Evolutionary conservation across 495 filamentous ascomycete species (phyloP).

Genomic region (Aspergillus kassunensis): DNA sequence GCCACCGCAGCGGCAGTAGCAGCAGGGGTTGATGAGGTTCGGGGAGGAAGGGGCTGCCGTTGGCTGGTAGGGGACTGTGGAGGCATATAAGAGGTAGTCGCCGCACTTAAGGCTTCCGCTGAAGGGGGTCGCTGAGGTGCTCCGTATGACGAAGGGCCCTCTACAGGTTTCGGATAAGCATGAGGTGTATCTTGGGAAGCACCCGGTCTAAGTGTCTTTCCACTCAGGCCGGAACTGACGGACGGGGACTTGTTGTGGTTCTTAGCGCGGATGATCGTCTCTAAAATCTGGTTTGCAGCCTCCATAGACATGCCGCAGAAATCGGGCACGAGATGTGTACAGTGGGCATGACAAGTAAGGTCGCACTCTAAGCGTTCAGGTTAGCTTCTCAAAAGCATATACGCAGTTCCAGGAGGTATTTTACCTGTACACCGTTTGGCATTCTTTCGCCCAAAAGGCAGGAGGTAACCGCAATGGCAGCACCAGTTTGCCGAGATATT

Average conservation of each 20-base stretch:
- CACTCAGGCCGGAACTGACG: constrained; percentile 54
- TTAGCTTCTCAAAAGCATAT: background rate
- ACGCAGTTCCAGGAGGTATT: background rate
- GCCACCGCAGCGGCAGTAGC: constrained; percentile 34
- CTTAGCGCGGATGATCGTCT: constrained; percentile 42
- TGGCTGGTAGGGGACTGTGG: constrained; percentile 41
- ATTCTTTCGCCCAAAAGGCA: constrained; percentile 95
- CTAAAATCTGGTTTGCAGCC: constrained; percentile 86
- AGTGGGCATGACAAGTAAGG: constrained; percentile 86
- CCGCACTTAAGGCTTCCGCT: constrained; percentile 44
- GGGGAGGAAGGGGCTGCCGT: constrained; percentile 34
- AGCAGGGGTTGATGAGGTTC: constrained; percentile 30
- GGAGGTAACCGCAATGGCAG: constrained; percentile 96
- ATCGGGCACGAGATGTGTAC: constrained; percentile 93
- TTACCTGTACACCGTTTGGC: constrained; percentile 85
- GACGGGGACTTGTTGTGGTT: constrained; percentile 44
- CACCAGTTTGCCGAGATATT: constrained; percentile 99
- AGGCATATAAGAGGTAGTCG: constrained; percentile 41
- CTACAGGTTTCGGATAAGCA: constrained; percentile 45
- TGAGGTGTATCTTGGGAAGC: constrained; percentile 44
- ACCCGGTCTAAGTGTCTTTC: constrained; percentile 60
- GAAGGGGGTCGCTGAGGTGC: constrained; percentile 42
- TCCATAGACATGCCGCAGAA: constrained; percentile 99
- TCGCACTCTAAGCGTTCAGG: constrained; percentile 67
- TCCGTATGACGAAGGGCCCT: constrained; percentile 42